phyloP scores from a whole-genome alignment of 805 yeast genomes.

The Candida nonsorbophila region DNA sequence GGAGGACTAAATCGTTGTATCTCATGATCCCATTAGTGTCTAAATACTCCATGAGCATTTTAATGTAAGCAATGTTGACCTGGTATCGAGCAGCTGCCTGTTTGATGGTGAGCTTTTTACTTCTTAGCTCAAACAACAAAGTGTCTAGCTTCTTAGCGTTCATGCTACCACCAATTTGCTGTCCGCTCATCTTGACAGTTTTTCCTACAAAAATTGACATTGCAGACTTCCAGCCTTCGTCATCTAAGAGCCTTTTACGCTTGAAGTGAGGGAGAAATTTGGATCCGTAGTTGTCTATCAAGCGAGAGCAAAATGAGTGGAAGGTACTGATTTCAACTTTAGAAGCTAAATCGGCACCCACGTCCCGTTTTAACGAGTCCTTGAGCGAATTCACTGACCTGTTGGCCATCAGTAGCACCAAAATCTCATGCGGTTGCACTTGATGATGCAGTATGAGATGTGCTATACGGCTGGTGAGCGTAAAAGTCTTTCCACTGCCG shows the following conservation, averaged over 20 bases:
- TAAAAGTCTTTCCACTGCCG: conserved; percentile 68
- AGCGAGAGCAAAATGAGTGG: conserved; percentile 54
- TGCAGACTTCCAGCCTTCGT: conserved; percentile 44
- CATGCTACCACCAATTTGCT: conserved; percentile 16
- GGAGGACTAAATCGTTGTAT: conserved; percentile 30
- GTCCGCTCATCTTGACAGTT: conserved; percentile 21
- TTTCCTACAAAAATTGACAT: conserved; percentile 30
- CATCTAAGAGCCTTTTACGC: conserved; percentile 42
- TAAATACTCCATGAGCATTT: conserved; percentile 21
- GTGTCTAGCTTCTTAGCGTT: conserved; percentile 18
- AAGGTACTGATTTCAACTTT: conserved; percentile 50
- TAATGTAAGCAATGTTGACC: conserved; percentile 22
- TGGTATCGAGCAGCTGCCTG: conserved; percentile 18
- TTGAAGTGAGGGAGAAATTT: conserved; percentile 7
- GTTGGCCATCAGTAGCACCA: conserved; percentile 65
- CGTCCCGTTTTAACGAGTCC: conserved; percentile 19
- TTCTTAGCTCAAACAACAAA: conserved; percentile 16
- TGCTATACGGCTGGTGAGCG: conserved; percentile 50
- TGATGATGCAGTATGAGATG: conserved; percentile 33
- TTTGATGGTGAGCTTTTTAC: conserved; percentile 14
- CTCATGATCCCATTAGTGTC: conserved; percentile 28
- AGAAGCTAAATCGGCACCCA: conserved; percentile 28
- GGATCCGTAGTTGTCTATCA: conserved; percentile 36
- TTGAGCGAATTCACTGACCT: conserved; percentile 53
- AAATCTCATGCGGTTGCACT: conserved; percentile 47